phyloP scores from a whole-genome alignment of 495 filamentous ascomycete genomes.

The Talaromyces liani region DNA sequence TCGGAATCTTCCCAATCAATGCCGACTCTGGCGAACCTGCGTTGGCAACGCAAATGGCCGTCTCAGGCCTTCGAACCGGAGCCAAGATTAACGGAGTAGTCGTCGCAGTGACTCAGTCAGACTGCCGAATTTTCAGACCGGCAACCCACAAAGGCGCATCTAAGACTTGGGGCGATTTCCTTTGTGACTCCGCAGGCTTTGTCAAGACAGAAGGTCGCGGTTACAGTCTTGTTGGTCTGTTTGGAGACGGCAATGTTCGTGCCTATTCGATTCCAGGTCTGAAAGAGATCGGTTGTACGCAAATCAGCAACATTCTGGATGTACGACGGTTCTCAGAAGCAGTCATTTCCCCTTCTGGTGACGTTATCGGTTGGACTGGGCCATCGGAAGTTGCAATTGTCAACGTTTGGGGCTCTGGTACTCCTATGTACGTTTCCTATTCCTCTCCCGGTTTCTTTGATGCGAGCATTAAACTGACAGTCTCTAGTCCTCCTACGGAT shows the following conservation, averaged over 20 bases:
- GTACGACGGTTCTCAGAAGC: conserved; percentile 59
- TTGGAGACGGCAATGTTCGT: conserved; percentile 68
- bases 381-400: conserved; percentile 77
- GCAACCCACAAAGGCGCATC: conserved; percentile 77
- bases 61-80: conserved; percentile 66
- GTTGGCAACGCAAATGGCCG: conserved; percentile 61
- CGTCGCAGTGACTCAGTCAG: conserved; percentile 61
- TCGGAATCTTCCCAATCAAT: conserved; percentile 70
- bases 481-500: conserved; percentile 37
- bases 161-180: conserved; percentile 73
- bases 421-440: conserved; percentile 36
- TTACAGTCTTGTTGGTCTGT: conserved; percentile 73
- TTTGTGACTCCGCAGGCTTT: conserved; percentile 72
- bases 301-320: conserved; percentile 59
- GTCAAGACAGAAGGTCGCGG: conserved; percentile 64
- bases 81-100: conserved; percentile 63
- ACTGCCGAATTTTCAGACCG: conserved; percentile 79
- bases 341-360: conserved; percentile 65
- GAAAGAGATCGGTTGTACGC: conserved; percentile 70
- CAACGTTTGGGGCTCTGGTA: conserved; percentile 71
- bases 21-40: conserved; percentile 69
- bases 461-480: conserved; percentile 28
- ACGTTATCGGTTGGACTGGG: conserved; percentile 81
- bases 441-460: background rate
- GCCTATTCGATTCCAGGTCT: conserved; percentile 80